These are phyloP conservation scores for Metschnikowia sp. DNA, from an alignment of 805 yeast species.

Conservation along the genomic window DNA sequence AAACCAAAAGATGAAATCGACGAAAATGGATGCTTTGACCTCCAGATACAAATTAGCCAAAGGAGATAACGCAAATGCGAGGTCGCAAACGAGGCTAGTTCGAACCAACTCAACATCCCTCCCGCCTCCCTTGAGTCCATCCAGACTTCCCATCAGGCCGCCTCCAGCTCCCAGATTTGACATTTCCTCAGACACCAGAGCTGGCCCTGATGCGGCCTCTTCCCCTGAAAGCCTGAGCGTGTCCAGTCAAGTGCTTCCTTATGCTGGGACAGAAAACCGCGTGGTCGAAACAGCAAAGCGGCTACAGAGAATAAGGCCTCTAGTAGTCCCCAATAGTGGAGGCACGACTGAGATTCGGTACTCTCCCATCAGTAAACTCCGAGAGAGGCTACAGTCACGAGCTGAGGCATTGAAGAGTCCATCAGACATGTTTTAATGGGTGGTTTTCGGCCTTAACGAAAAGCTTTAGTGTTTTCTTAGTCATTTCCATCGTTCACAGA, in stretches of 20 bases:
- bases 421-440: not conserved
- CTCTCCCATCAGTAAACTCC: slow-evolving; percentile 30
- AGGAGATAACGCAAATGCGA: not conserved
- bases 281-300: slow-evolving; percentile 33
- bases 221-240: slow-evolving; percentile 2
- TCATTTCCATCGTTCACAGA: no score
- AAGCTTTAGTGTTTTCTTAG: no score
- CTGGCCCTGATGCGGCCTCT: slow-evolving; percentile 8
- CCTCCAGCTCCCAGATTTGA: slow-evolving; percentile 13
- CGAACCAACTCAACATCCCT: slow-evolving; percentile 1
- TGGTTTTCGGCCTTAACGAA: no score
- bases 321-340: slow-evolving; percentile 32
- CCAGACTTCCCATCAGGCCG: slow-evolving; percentile 4
- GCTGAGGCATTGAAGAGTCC: slow-evolving; percentile 4
- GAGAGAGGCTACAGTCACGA: slow-evolving; percentile 20
- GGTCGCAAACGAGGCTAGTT: not conserved
- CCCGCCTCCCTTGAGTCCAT: slow-evolving; percentile 2
- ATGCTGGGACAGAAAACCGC: not conserved
- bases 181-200: not conserved
- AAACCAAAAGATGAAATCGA: slow-evolving; percentile 31
- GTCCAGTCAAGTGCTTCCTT: not conserved
- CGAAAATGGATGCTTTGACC: slow-evolving; percentile 33
- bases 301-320: slow-evolving; percentile 34
- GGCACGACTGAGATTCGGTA: slow-evolving; percentile 24
- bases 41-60: slow-evolving; percentile 27